These are phyloP conservation scores for Gossypium sturtianum DNA, from an alignment of 345 rosid species.

Conservation along the genomic window DNA sequence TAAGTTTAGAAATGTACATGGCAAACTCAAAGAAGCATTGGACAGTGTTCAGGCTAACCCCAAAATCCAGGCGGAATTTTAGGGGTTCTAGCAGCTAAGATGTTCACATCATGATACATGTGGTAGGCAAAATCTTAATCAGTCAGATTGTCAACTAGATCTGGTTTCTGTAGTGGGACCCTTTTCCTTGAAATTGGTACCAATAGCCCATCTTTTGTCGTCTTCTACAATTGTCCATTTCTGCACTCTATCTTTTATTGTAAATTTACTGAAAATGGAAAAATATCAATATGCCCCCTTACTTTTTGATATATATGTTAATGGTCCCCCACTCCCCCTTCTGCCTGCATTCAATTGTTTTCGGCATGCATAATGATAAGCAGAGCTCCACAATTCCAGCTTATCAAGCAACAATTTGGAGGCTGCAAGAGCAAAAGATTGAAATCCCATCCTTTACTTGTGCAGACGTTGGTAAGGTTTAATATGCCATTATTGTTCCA, in stretches of 20 bases:
- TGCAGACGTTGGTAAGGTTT: not conserved
- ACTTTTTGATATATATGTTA: not conserved
- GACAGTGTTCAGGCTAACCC: not conserved
- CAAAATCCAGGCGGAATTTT: slow-evolving; percentile 5
- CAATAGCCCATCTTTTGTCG: not conserved
- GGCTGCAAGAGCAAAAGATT: not conserved
- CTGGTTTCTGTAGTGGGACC: not conserved
- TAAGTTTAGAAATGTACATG: not conserved
- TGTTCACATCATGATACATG: slow-evolving; percentile 4
- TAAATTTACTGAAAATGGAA: not conserved
- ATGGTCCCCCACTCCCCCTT: not conserved
- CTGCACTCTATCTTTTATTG: not conserved
- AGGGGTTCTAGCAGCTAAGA: not conserved
- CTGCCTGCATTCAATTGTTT: not conserved
- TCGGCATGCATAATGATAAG: not conserved
- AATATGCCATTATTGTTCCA: not conserved
- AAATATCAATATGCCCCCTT: not conserved
- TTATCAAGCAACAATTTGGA: not conserved
- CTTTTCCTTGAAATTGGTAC: slow-evolving; percentile 5
- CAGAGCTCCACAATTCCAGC: not conserved
- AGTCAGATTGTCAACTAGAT: slow-evolving; percentile 5
- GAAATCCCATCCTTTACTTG: not conserved
- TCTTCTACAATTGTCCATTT: not conserved
- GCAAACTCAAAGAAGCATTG: not conserved
- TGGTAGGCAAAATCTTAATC: not conserved